Base-by-base conservation (phyloP, 345 rosid genomes). In the Theobroma cacao region DNA sequence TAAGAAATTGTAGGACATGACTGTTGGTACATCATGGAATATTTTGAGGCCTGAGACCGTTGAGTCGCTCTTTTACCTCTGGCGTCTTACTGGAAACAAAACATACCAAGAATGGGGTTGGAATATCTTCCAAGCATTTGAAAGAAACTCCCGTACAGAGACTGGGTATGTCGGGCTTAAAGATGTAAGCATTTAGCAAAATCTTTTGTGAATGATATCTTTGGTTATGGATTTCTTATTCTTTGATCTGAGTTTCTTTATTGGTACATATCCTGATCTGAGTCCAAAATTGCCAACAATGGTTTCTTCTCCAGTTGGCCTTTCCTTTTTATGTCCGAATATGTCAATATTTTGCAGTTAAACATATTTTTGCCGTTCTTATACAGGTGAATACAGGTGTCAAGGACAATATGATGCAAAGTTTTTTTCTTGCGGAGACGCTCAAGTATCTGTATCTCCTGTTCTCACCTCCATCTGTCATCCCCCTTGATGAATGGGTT, bases 61-160 rank as follows among this genome's bases (percentile, higher is more conserved):
- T 74, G 99, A 97, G 83, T 97, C 99, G 0, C 93, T 97, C 40
- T 93, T 94, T 80, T 97, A 97, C 80, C 89, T 94, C 60, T 97
- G 97, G 97, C 97, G 99, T 55, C 77, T 94, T 31, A 97, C 99
- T 38, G 99, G 99, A 26, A 97, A 93, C 82, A 88, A 81, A 79
- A 97, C 99, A 24, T 97, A 94, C 84, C 91, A 88, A 79, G 99
- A 97, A 47, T 97, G 98, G 99, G 99, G 94, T 79, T 97, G 99
- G 99, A 88, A 92, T 83, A 97, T 97, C 71, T 97, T 97, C 73
- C 87, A 94, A 83, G 98, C 98, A 55, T 97, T 97, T 80, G 98
- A 94, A 78, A 94, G 85, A 88, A 91, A 91, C 83, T 97, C 98
- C 26, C 98, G 97, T 20, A 68, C 88, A 38, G 97, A 92, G 76